Evolutionary conservation across 148 eudicot genomes (phyloP).

Genomic region (Camellia granthamiana): DNA sequence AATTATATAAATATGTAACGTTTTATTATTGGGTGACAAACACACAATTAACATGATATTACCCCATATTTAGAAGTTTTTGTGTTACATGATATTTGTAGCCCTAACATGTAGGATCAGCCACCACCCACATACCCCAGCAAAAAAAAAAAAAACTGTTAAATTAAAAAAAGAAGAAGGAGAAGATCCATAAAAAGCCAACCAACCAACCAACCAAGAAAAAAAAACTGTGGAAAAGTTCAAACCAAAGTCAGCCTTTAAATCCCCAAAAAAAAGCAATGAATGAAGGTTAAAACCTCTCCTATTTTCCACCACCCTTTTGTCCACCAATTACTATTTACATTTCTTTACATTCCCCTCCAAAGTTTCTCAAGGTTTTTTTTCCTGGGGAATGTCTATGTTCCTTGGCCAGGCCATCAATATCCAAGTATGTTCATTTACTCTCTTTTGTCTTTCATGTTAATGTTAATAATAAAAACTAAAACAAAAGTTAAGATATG

Average conservation of each 20-base stretch:
- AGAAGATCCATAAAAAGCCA: slow-evolving; percentile 3
- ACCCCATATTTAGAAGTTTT: too few species aligned
- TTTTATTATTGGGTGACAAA: too few species aligned
- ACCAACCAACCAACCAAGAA: not conserved
- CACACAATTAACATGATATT: too few species aligned
- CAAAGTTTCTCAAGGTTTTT: not conserved
- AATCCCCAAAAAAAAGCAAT: not conserved
- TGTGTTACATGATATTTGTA: not conserved
- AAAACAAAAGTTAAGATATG: too few species aligned
- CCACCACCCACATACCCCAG: not conserved
- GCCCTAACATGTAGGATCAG: not conserved
- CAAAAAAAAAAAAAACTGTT: not conserved
- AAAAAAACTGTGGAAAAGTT: slow-evolving; percentile 9
- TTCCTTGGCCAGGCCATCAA: not conserved
- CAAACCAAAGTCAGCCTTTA: slow-evolving; percentile 14
- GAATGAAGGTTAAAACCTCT: slow-evolving; percentile 4
- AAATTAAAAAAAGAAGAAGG: not conserved
- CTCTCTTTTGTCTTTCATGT: too few species aligned
- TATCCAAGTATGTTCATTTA: not conserved
- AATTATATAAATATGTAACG: too few species aligned
- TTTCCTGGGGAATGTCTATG: slow-evolving; percentile 10
- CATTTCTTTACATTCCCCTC: slow-evolving; percentile 8
- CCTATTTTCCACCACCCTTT: not conserved
- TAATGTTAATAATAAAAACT: too few species aligned
- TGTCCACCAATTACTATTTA: not conserved